Evolutionary conservation across 164 flowering plant species (phyloP).

Genomic region (Berberis vulgaris): DNA sequence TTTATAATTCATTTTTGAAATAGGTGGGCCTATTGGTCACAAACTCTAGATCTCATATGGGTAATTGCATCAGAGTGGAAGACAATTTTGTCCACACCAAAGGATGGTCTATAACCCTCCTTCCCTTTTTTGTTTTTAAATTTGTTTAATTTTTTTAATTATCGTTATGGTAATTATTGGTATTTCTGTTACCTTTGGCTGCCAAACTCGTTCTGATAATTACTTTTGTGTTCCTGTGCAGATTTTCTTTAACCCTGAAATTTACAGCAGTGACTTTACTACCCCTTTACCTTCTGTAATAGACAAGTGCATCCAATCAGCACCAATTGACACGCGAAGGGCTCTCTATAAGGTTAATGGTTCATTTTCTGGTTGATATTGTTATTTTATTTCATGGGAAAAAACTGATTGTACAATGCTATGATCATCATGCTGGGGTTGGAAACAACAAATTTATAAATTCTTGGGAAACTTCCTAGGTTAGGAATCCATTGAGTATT

Average conservation of each 20-base stretch:
- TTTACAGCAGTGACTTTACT: constrained; percentile 60
- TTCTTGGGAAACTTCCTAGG: too few relatives aligned
- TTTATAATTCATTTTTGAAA: too few relatives aligned
- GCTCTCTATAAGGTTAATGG: constrained; percentile 78
- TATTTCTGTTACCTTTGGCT: not conserved
- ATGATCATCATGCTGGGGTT: not conserved
- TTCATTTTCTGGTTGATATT: constrained; percentile 3
- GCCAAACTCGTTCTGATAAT: constrained; percentile 8
- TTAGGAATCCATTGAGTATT: too few relatives aligned
- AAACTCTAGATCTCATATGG: too few relatives aligned
- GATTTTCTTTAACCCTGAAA: constrained; percentile 95
- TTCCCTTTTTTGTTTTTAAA: not conserved
- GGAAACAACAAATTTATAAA: not conserved
- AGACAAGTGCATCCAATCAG: constrained; percentile 95
- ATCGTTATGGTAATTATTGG: not conserved
- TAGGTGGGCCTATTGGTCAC: too few relatives aligned
- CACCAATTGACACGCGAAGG: constrained; percentile 97
- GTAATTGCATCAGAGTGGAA: too few relatives aligned
- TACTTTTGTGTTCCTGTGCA: constrained; percentile 23
- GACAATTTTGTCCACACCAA: too few relatives aligned
- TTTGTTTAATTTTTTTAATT: not conserved
- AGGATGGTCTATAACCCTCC: too few relatives aligned
- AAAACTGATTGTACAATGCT: not conserved
- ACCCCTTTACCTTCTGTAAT: constrained; percentile 85
- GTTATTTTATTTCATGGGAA: not conserved